Evolutionary conservation across 129 eudicot genomes (phyloP).

Genomic region (Flaveria trinervia): DNA sequence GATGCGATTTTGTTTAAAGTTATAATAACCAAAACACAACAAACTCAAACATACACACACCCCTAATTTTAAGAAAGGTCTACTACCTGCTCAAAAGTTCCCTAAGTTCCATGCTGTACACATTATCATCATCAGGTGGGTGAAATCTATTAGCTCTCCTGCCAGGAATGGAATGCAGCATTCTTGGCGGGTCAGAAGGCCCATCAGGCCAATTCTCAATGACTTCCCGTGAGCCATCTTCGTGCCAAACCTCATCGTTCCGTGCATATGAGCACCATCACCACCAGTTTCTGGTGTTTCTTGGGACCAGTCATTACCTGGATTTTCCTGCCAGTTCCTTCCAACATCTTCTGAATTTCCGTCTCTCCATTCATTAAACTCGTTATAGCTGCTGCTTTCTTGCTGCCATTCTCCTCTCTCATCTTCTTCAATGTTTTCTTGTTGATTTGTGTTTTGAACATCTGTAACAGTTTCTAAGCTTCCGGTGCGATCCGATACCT

Average conservation of each 20-base stretch:
- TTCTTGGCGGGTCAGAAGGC: conserved; percentile 76
- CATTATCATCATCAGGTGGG: conserved; percentile 96
- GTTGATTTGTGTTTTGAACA: conserved; percentile 44
- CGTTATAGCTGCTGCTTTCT: conserved; percentile 38
- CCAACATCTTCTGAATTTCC: conserved; percentile 41
- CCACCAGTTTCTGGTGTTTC: conserved; percentile 49
- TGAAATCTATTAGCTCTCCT: conserved; percentile 81
- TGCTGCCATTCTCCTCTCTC: conserved; percentile 60
- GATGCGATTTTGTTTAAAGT: not conserved
- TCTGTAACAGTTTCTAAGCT: conserved; percentile 40
- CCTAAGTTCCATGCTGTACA: conserved; percentile 98
- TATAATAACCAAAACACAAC: not conserved
- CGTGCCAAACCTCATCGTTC: conserved; percentile 60
- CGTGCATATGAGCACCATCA: conserved; percentile 44
- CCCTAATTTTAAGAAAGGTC: not conserved
- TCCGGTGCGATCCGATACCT: conserved; percentile 45
- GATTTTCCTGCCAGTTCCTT: conserved; percentile 56
- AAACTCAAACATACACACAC: not conserved
- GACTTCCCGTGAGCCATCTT: conserved; percentile 59
- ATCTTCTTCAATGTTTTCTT: conserved; percentile 50
- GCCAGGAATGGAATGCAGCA: conserved; percentile 49
- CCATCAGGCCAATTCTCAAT: conserved; percentile 70
- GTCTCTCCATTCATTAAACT: conserved; percentile 58
- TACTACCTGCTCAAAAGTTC: conserved; percentile 92
- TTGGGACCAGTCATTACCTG: conserved; percentile 55